A percentile compares a stretch with the other conserved stretches of the same genome.
Conservation (phyloP, 2,329 filamentous ascomycete genomes). For the Sporothrix dimorphospora region DNA sequence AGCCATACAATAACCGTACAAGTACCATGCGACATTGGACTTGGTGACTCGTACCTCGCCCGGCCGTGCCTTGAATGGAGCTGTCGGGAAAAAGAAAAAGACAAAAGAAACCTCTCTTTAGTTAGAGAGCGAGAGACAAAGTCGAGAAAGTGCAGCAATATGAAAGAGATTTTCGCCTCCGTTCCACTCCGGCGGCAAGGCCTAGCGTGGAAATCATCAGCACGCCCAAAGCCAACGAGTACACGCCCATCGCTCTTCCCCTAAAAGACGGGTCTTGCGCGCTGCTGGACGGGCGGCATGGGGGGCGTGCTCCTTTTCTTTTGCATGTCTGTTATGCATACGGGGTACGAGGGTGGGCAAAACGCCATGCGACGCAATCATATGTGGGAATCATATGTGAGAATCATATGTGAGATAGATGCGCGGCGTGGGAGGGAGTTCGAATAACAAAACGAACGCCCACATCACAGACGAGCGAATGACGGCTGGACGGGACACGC, state of each 20-base stretch:
- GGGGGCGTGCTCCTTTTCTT: slow-evolving; percentile 6
- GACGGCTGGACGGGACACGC: neutral
- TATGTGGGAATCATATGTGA: slow-evolving; percentile 14
- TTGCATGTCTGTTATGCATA: neutral
- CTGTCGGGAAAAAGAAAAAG: neutral
- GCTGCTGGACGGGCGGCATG: neutral
- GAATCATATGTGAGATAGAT: slow-evolving; percentile 2
- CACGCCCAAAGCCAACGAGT: slow-evolving; percentile 14
- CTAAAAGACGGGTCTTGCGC: slow-evolving; percentile 11
- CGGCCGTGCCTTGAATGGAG: slow-evolving; percentile 11
- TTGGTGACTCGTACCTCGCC: neutral
- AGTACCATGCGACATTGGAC: too few relatives aligned
- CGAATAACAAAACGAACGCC: neutral
- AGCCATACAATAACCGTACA: slow-evolving; percentile 5
- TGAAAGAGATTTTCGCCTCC: slow-evolving; percentile 27
- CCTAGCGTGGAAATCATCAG: slow-evolving; percentile 29
- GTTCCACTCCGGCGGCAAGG: slow-evolving; percentile 31
- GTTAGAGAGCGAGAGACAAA: neutral
- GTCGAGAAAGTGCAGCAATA: neutral
- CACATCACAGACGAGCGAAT: neutral
- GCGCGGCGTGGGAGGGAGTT: slow-evolving; percentile 13
- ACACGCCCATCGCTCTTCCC: slow-evolving; percentile 13
- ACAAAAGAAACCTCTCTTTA: neutral
- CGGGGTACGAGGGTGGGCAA: neutral
- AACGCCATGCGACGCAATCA: slow-evolving; percentile 2